Evolutionary conservation across 768 basidiomycete species (phyloP).

Genomic region (Auriculariales sp.): DNA sequence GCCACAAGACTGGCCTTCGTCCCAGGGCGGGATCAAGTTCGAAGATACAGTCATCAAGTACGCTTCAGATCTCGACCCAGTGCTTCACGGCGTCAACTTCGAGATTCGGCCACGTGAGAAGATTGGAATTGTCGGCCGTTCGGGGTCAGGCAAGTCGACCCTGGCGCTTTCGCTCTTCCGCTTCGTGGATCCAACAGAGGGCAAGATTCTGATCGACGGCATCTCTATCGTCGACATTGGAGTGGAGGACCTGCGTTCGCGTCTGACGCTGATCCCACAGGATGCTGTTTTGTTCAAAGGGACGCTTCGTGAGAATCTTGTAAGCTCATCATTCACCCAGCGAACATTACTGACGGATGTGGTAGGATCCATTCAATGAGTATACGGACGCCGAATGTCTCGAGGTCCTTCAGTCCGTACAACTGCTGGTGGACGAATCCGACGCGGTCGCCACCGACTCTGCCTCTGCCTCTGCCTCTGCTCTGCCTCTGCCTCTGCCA

Average conservation of each 20-base stretch:
- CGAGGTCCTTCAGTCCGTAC: conserved; percentile 29
- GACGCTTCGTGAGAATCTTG: conserved; percentile 40
- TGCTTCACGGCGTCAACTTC: conserved; percentile 46
- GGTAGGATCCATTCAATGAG: background rate
- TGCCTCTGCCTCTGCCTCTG: background rate
- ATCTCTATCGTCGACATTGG: conserved; percentile 27
- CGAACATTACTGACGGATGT: conserved; percentile 8
- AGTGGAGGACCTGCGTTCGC: conserved; percentile 17
- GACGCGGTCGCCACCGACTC: background rate
- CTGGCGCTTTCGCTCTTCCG: conserved; percentile 23
- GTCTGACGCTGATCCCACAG: conserved; percentile 24
- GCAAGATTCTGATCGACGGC: conserved; percentile 24
- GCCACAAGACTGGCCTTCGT: conserved; percentile 61
- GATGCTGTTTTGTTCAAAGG: conserved; percentile 22
- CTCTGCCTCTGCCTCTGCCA: background rate
- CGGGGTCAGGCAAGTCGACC: conserved; percentile 12
- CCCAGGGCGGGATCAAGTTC: conserved; percentile 34
- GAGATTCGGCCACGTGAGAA: conserved; percentile 46
- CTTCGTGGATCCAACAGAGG: conserved; percentile 22
- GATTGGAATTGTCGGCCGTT: conserved; percentile 38
- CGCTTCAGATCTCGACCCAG: conserved; percentile 44
- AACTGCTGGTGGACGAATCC: conserved; percentile 6
- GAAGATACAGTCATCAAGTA: conserved; percentile 49
- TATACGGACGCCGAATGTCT: conserved; percentile 44
- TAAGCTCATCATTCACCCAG: conserved; percentile 6